Percentiles rank a stretch among this genome's conserved stretches.
phyloP scores from a whole-genome alignment of 768 basidiomycete species.

The Auriscalpium vulgare region DNA sequence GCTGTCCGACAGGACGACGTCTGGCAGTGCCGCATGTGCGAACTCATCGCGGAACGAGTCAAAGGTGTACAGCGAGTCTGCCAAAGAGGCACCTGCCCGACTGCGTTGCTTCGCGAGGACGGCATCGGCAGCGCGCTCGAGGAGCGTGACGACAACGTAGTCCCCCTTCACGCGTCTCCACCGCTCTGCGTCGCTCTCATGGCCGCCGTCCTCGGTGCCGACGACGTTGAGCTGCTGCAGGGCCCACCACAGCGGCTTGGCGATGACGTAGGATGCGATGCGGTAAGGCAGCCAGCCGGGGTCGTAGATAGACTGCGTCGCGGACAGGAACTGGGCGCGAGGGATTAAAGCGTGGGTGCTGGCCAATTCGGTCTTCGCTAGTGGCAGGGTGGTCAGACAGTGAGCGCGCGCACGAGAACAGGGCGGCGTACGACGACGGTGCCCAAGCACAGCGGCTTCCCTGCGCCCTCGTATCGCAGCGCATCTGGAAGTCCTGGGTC shows the following conservation, averaged over 20 bases:
- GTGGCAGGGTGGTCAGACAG: slow-evolving; percentile 27
- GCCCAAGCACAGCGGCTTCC: slow-evolving; percentile 67
- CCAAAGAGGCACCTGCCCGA: slow-evolving; percentile 36
- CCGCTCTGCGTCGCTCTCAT: slow-evolving; percentile 32
- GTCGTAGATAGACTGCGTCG: slow-evolving; percentile 57
- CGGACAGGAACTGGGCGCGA: slow-evolving; percentile 44
- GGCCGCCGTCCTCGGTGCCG: slow-evolving; percentile 43
- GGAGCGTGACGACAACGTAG: slow-evolving; percentile 57
- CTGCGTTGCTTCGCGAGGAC: slow-evolving; percentile 38
- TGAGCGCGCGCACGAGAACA: neutral
- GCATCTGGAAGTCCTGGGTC: slow-evolving; percentile 44
- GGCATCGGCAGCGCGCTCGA: slow-evolving; percentile 59
- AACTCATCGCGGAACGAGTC: slow-evolving; percentile 58
- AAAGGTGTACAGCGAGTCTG: slow-evolving; percentile 53
- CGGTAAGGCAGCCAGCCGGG: slow-evolving; percentile 61
- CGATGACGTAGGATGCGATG: slow-evolving; percentile 63
- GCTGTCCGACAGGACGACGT: slow-evolving; percentile 40
- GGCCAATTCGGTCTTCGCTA: slow-evolving; percentile 65
- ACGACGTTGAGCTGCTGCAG: slow-evolving; percentile 72
- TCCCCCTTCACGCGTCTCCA: slow-evolving; percentile 60
- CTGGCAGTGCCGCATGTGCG: slow-evolving; percentile 32
- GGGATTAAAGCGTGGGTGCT: slow-evolving; percentile 36
- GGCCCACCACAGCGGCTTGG: slow-evolving; percentile 82
- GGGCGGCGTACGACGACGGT: slow-evolving; percentile 60
- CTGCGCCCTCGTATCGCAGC: slow-evolving; percentile 58